Evolutionary conservation across 208 protist genomes (phyloP), one percentile per base, ranked within the genome.

Genomic region (Polymyxa betae): DNA sequence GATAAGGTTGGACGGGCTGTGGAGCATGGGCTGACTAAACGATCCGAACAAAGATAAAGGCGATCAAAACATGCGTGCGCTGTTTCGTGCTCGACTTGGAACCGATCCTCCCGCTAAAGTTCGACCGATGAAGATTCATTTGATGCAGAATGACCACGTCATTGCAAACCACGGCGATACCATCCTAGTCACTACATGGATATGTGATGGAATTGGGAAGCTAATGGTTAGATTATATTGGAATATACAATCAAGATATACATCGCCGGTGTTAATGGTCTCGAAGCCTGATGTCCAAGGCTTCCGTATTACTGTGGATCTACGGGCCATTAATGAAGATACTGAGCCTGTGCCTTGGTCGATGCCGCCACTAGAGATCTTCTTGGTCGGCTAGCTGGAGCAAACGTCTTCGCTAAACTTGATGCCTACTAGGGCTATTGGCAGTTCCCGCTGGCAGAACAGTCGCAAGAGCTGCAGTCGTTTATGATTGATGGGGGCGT

Each of bases 401-500:
- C 49, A 5, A 60, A 24, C 24, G 5, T 29, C 49, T 60, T 60
- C 49, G 49, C 49, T 29, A 60, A 5, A 24, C 49, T 60, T 5
- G 49, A 60, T 24, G 49, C 49, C 24, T 60, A 60, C 49, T 29
- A 60, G 24, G 49, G 49, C 12, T 60, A 60, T 60, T 60, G 49
- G 49, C 49, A 60, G 49, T 60, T 60, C 49, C 49, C 49, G 5
- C 49, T 60, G 49, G 49, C 49, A 60, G 49, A 60, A 60, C 12
- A 60, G 24, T 60, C 49, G 24, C 49, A 60, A 24, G 49, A 60
- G 49, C 49, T 60, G 24, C 49, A 29, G 49, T 60, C 49, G 24
- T 60, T 60, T 60, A 60, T 60, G 49, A 82, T n/a, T 43, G 72
- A 82, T 43, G 72, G 35, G 12, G 72, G 72, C 72, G 72, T 82